Conservation (phyloP, 441 rosid species). For the Pelargonium fulgidum region DNA sequence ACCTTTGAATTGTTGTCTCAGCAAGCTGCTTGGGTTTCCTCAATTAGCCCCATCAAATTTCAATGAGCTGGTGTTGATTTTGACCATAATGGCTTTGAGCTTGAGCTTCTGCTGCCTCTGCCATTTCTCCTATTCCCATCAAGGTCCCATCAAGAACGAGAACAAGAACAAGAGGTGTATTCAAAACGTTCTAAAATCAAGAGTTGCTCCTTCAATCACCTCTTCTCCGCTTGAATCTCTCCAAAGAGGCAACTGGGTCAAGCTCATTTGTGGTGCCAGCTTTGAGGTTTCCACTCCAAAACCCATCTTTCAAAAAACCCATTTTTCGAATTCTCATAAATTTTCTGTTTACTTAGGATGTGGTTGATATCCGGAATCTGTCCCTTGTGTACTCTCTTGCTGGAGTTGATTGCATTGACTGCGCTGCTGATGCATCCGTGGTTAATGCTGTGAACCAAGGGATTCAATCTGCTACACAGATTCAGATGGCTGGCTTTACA, state of each 20-base stretch:
- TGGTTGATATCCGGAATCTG: slow-evolving; percentile 52
- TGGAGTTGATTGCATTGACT: slow-evolving; percentile 68
- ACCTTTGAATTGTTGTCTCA: no score
- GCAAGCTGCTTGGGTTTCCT: no score
- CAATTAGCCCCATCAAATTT: no score
- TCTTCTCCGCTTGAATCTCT: slow-evolving; percentile 43
- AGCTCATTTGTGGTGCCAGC: slow-evolving; percentile 67
- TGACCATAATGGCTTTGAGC: no score
- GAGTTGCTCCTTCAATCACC: slow-evolving; percentile 33
- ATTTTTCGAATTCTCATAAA: slow-evolving; percentile 1
- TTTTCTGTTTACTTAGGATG: slow-evolving; percentile 33
- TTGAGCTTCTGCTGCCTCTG: no score
- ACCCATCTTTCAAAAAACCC: neutral
- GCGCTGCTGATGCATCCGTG: slow-evolving; percentile 59
- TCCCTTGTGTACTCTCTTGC: slow-evolving; percentile 62
- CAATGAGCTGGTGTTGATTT: no score
- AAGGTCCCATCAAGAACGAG: neutral
- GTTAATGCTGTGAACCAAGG: slow-evolving; percentile 57
- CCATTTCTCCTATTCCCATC: no score
- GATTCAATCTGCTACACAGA: slow-evolving; percentile 39
- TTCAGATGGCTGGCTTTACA: slow-evolving; percentile 28
- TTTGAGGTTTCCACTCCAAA: slow-evolving; percentile 37
- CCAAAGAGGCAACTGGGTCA: slow-evolving; percentile 53
- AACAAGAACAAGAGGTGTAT: slow-evolving; percentile 22
- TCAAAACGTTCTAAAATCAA: slow-evolving; percentile 28